Evolutionary conservation across 306 rosid genomes (phyloP).

Genomic region (Trifolium pratense): DNA sequence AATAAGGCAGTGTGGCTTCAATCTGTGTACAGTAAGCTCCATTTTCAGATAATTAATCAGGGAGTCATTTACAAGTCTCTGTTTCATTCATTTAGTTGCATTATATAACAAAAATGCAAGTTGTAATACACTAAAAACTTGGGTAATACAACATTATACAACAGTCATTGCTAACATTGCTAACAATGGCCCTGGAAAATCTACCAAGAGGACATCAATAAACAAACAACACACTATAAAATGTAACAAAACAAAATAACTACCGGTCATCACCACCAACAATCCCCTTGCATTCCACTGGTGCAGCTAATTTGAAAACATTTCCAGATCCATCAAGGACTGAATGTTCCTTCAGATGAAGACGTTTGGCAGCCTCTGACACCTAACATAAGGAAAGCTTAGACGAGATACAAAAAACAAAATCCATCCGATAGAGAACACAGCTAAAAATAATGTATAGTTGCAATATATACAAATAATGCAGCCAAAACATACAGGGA

Average conservation of each 20-base stretch:
- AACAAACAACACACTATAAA: neutral
- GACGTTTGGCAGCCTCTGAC: conserved; percentile 88
- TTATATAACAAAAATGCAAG: too few species aligned
- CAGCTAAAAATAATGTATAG: conserved; percentile 8
- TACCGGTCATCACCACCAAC: conserved; percentile 99
- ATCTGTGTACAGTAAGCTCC: too few species aligned
- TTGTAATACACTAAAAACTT: too few species aligned
- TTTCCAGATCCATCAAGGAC: conserved; percentile 93
- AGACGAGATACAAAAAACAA: conserved; percentile 30
- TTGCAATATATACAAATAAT: neutral
- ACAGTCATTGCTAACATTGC: neutral
- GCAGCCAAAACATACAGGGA: too few species aligned
- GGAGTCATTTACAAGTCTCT: too few species aligned
- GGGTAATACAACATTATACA: neutral
- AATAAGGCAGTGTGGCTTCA: too few species aligned
- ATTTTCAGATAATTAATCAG: too few species aligned
- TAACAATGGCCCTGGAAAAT: conserved; percentile 10
- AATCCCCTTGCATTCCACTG: conserved; percentile 99
- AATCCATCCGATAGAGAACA: conserved; percentile 18
- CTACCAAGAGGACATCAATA: conserved; percentile 16
- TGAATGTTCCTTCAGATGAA: conserved; percentile 89
- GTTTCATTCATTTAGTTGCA: too few species aligned
- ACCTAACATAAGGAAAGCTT: conserved; percentile 59
- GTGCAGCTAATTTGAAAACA: conserved; percentile 92
- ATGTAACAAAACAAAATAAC: conserved; percentile 32